phyloP scores from a whole-genome alignment of 306 rosid genomes.

The Cucurbita argyrosperma region DNA sequence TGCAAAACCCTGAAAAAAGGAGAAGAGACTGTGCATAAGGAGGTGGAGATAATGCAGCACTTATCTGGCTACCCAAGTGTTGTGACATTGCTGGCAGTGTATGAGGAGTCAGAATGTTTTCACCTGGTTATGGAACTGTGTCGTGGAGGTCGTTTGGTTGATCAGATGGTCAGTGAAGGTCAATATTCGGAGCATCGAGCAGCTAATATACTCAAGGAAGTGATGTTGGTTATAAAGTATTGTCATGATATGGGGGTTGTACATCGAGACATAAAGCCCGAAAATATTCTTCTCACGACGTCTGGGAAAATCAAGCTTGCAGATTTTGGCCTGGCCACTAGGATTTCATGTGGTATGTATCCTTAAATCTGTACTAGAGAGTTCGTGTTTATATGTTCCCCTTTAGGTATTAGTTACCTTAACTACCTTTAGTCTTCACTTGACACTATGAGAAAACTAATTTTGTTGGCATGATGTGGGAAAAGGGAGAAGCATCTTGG shows the following conservation, averaged over 20 bases:
- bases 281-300: constrained; percentile 74
- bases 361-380: not conserved
- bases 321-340: constrained; percentile 93
- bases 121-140: constrained; percentile 98
- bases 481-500: not conserved
- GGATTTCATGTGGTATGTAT: constrained; percentile 65
- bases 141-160: constrained; percentile 78
- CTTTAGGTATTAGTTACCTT: not conserved
- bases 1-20: constrained; percentile 87
- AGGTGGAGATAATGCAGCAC: constrained; percentile 99
- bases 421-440: not conserved
- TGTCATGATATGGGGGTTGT: constrained; percentile 99
- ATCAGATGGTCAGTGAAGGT: constrained; percentile 59
- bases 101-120: constrained; percentile 73
- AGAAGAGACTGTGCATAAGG: constrained; percentile 91
- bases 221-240: constrained; percentile 84
- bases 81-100: constrained; percentile 86
- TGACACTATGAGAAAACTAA: not conserved
- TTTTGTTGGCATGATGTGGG: not conserved
- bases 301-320: constrained; percentile 91
- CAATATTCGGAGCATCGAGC: constrained; percentile 70
- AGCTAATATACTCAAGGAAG: constrained; percentile 79
- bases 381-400: not conserved
- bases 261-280: constrained; percentile 94
- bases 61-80: constrained; percentile 93